Base-by-base conservation (phyloP, 768 basidiomycete genomes). In the Dentipellis sp. region DNA sequence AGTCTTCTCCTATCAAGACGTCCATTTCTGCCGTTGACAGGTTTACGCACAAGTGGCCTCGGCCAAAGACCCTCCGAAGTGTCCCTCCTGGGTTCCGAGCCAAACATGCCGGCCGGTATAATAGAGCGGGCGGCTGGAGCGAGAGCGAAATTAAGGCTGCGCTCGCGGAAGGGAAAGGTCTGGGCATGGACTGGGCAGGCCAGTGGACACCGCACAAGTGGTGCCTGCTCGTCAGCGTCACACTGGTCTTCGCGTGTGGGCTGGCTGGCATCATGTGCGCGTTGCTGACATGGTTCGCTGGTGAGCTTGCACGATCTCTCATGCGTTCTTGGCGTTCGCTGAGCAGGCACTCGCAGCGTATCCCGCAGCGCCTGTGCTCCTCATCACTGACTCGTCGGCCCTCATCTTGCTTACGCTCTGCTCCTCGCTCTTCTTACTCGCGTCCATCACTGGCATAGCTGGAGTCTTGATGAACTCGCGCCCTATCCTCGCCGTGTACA, bases 121-220 rank as follows among this genome's bases (percentile, higher is more conserved):
- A 58, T 50, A 23, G 59, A 51, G 42, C 51, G n/a, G 53, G 50
- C 22, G 56, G 17, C 42, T 56, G 52, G 60, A 19, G 40, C 21
- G 40, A 58, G 52, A 16, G 8, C 34, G 51, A 47, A 7, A 54
- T 47, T 56, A 50, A 38, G 51, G 56, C 46, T 2, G 64, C 52
- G 62, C 66, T 55, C 58, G 71, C 70, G 52, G 71, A 75, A 22
- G 71, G 69, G 4, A 65, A 58, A 23, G 75, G 71, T 1, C 62
- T 74, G 46, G 74, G 72, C n/a, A 59, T 74, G 8, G 71, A 74
- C 50, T 62, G 66, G 36, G 63, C 74, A 12, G 74, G 71, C 36
- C 62, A 68, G n/a, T 87, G 86, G 86, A 81, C 80, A 14, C 54
- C 57, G n/a, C 77, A 76, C 64, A 88, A 86, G 67, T 83, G 81